Evolutionary conservation across 257 asterid genomes (phyloP).

Genomic region (Eucommia ulmoides): DNA sequence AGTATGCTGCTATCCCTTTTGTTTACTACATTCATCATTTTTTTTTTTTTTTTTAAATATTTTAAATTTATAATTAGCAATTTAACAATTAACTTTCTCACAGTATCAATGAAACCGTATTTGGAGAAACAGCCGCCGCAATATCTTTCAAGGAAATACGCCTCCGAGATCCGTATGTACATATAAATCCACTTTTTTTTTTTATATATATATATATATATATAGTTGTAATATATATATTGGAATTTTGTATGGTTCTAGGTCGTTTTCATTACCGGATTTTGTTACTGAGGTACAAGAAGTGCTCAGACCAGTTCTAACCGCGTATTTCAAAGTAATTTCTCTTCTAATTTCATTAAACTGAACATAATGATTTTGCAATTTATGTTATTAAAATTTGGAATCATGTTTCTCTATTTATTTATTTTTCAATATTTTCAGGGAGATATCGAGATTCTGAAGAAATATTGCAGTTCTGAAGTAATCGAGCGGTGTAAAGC

Average conservation of each 20-base stretch:
- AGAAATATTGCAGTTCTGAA: slow-evolving; percentile 68
- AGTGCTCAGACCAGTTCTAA: slow-evolving; percentile 77
- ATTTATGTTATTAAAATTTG: too few species aligned
- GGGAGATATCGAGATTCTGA: slow-evolving; percentile 60
- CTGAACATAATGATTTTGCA: too few species aligned
- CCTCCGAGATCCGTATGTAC: slow-evolving; percentile 80
- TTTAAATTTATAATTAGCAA: too few species aligned
- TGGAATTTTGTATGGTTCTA: slow-evolving; percentile 17
- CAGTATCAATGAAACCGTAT: slow-evolving; percentile 84
- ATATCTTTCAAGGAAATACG: slow-evolving; percentile 93
- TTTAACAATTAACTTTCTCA: slow-evolving; percentile 12
- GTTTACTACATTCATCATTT: too few species aligned
- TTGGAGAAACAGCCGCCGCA: slow-evolving; percentile 93
- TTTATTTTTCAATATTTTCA: slow-evolving; percentile 11
- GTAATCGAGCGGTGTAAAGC: slow-evolving; percentile 87
- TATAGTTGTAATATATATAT: too few species aligned
- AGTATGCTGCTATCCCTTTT: slow-evolving; percentile 30
- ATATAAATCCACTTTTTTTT: too few species aligned
- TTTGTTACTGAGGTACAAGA: slow-evolving; percentile 96
- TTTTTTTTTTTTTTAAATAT: too few species aligned
- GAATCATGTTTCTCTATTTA: not conserved
- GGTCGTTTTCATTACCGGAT: slow-evolving; percentile 86
- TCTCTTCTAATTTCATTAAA: too few species aligned
- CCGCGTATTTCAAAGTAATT: slow-evolving; percentile 79
- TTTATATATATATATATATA: too few species aligned